phyloP scores from a whole-genome alignment of 768 basidiomycete genomes.

The Suillus occidentalis region DNA sequence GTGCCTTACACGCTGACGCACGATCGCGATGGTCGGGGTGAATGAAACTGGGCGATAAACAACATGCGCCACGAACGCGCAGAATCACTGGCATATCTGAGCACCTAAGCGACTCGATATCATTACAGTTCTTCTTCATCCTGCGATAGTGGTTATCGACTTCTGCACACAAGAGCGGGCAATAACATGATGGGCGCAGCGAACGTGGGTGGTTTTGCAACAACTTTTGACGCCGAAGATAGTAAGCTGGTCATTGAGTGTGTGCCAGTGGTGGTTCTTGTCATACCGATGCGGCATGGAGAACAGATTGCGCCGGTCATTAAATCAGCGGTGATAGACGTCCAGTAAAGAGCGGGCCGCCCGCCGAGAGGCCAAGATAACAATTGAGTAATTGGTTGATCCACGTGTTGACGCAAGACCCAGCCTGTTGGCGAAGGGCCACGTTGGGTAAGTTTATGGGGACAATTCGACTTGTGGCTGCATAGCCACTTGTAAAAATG shows the following conservation, averaged over 20 bases:
- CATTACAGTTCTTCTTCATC: background rate
- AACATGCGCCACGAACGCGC: background rate
- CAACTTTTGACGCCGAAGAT: constrained; percentile 16
- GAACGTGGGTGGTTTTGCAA: background rate
- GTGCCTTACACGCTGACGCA: background rate
- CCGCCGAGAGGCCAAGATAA: background rate
- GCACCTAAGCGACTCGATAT: background rate
- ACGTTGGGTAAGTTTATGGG: background rate
- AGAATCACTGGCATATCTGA: background rate
- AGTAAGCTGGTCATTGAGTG: constrained; percentile 23
- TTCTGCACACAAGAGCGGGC: background rate
- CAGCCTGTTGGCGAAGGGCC: background rate
- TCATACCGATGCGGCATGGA: constrained; percentile 22
- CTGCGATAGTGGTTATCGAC: background rate
- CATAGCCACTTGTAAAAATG: background rate
- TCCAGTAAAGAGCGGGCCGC: constrained; percentile 7
- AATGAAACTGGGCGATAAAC: background rate
- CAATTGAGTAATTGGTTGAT: background rate
- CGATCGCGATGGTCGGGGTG: background rate
- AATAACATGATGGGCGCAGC: background rate
- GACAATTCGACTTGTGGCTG: background rate
- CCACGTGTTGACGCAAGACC: background rate
- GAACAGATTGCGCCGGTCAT: constrained; percentile 6
- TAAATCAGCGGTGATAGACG: background rate
- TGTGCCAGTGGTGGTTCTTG: constrained; percentile 22